A percentile compares a stretch with the other conserved stretches of the same genome.
These are phyloP conservation scores for Malus hybrid DNA, from an alignment of 331 rosid genomes.

Conservation along the genomic window DNA sequence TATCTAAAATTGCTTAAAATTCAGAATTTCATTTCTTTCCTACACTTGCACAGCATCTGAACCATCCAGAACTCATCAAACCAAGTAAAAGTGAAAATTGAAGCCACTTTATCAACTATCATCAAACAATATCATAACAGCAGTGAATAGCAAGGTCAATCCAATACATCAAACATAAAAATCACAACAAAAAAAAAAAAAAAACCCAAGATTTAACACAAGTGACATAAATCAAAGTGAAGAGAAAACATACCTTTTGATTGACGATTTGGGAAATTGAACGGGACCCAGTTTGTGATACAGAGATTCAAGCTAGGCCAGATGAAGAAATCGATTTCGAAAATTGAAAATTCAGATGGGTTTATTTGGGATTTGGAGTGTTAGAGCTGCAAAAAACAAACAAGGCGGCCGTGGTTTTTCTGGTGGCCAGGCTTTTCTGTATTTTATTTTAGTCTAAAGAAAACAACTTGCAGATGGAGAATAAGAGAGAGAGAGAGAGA, in stretches of 20 bases:
- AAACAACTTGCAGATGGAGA: conserved; percentile 11
- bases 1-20: neutral
- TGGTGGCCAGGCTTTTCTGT: neutral
- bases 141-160: neutral
- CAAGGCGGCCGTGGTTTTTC: conserved; percentile 21
- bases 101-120: neutral
- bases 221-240: neutral
- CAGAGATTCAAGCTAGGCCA: conserved; percentile 17
- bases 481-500: neutral
- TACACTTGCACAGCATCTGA: neutral
- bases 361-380: neutral
- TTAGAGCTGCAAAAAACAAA: neutral
- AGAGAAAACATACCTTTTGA: conserved; percentile 21
- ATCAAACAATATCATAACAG: neutral
- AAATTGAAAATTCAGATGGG: neutral
- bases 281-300: conserved; percentile 11
- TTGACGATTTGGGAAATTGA: neutral
- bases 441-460: neutral
- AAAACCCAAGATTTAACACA: neutral
- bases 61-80: neutral
- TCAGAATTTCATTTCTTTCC: neutral
- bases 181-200: neutral
- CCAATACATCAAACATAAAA: neutral
- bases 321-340: conserved; percentile 12
- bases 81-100: neutral